Evolutionary conservation across 2,329 filamentous ascomycete species (phyloP), one percentile per base, ranked within the genome.

Genomic region (Cylindrodendrum hubeiense): DNA sequence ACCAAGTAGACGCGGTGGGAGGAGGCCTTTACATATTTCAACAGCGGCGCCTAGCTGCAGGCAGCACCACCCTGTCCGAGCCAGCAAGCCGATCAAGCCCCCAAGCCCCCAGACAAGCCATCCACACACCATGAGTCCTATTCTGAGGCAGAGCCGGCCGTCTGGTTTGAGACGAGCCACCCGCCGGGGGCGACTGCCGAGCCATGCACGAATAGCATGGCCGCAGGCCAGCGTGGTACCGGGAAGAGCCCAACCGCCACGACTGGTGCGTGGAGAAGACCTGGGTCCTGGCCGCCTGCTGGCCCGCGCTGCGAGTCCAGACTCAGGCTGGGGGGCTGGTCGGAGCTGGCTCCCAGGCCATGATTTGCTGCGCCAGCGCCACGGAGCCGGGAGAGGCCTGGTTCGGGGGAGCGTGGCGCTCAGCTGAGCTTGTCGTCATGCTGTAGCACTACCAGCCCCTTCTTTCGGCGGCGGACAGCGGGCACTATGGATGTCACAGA

Each of bases 331-430:
- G 41, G 41, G 44, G 44, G 24, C 13, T 28, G 47, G 30, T 28
- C 15, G 19, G 15, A 49, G 22, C 30, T 19, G 21, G 19, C 17
- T 17, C 26, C 17, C 17, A 22, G 21, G 2, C 50, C 30, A 30
- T 56, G 57, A 65, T 65, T 61, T 65, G 57, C 63, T 62, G 39
- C 41, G 53, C 54, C 47, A 33, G 34, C 54, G 59, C 63, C 63
- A 63, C 49, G 17, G 41, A 15, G 15, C 57, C 24, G 57, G 19
- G 44, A 39, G 51, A 55, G 33, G 56, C n/a, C 50, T 56, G 46
- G 41, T 17, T 30, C 5, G 19, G 52, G 8, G 43, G 21, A 39
- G 7, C 34, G 50, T 64, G 50, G 61, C 61, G 61, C 39, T 37
- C 57, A 65, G 57, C 51, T 63, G 59, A 54, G 37, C 33, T 50